Evolutionary conservation across 257 asterid genomes (phyloP).

Genomic region (Coffea canephora): DNA sequence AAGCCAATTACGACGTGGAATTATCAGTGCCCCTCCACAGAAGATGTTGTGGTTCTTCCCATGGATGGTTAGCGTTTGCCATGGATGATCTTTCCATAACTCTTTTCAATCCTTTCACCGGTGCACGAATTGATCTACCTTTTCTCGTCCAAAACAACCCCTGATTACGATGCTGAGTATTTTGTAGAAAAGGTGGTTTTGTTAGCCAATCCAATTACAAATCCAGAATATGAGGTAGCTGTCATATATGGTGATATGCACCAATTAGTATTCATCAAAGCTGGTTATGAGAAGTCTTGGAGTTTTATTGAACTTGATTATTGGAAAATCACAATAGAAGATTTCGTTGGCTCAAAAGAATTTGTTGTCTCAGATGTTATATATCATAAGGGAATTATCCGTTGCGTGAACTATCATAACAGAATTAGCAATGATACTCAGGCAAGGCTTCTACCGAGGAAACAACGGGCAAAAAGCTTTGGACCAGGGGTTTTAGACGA

Average conservation of each 20-base stretch:
- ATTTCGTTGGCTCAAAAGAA: too few species aligned
- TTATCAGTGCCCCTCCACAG: not conserved
- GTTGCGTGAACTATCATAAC: not conserved
- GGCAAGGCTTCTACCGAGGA: not conserved
- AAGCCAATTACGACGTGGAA: not conserved
- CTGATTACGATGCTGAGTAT: not conserved
- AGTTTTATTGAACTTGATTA: too few species aligned
- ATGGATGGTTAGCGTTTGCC: conserved; percentile 1
- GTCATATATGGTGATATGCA: not conserved
- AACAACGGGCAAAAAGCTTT: not conserved
- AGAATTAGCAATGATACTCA: not conserved
- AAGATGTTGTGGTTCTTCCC: not conserved
- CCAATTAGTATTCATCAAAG: not conserved
- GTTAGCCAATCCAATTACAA: not conserved
- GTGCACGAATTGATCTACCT: not conserved
- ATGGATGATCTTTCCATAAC: not conserved
- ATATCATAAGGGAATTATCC: not conserved
- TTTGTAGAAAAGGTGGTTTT: not conserved
- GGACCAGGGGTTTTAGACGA: not conserved
- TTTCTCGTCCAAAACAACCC: not conserved
- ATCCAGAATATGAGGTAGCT: not conserved
- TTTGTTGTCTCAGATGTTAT: not conserved
- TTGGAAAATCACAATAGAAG: too few species aligned
- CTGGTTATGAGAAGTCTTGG: not conserved
- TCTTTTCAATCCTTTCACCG: not conserved